Conservation (phyloP, 192 early-diverging fungal genomes). For the Geranomyces variabilis region DNA sequence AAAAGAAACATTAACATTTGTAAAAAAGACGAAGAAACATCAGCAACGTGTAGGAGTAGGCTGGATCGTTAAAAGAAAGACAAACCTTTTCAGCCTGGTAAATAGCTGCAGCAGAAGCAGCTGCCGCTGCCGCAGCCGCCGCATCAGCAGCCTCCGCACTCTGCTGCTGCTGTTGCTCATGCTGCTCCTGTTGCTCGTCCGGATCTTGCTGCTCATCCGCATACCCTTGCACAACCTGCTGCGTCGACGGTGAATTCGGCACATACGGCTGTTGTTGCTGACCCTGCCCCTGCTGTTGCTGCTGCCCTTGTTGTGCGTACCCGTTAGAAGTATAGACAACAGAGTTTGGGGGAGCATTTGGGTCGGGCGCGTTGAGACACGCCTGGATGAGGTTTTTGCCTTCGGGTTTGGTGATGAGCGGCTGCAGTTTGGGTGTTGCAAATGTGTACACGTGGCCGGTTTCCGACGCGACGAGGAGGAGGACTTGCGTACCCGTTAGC, state of each 20-base stretch:
- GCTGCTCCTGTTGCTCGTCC: conserved; percentile 28
- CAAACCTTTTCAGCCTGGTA: conserved; percentile 6
- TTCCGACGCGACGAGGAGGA: conserved; percentile 91
- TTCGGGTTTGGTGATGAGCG: conserved; percentile 86
- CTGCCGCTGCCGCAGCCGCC: background rate
- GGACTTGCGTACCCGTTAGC: conserved; percentile 91
- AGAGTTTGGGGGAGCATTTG: background rate
- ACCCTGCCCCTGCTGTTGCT: conserved; percentile 32
- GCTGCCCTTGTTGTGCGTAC: conserved; percentile 6
- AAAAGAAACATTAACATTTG: background rate
- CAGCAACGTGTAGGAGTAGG: background rate
- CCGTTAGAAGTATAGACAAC: background rate
- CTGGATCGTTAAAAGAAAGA: too few species aligned
- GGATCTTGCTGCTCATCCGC: conserved; percentile 15
- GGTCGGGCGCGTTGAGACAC: conserved; percentile 88
- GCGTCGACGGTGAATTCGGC: conserved; percentile 28
- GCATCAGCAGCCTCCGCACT: background rate
- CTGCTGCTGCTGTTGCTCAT: background rate
- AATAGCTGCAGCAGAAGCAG: background rate
- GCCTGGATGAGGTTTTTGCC: conserved; percentile 89
- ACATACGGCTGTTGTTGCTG: conserved; percentile 37
- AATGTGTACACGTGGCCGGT: conserved; percentile 95
- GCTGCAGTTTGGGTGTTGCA: conserved; percentile 91
- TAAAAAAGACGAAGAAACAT: background rate
- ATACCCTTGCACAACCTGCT: background rate